phyloP scores from a whole-genome alignment of 164 flowering plant species.

The Magnolia officinalis region DNA sequence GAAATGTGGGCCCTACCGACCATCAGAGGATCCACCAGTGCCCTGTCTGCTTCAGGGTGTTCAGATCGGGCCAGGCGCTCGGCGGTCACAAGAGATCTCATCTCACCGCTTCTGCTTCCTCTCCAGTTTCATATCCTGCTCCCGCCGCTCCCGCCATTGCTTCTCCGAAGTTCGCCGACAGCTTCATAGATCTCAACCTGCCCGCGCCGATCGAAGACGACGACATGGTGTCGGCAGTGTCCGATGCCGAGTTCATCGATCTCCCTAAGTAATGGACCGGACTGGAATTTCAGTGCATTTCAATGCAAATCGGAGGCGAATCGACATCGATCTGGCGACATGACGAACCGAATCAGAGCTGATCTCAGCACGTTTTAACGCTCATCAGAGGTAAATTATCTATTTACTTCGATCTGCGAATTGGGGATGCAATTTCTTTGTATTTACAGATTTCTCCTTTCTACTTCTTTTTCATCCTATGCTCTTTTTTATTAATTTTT shows the following conservation, averaged over 20 bases:
- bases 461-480: constrained; percentile 6
- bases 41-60: constrained; percentile 66
- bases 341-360: constrained; percentile 10
- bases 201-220: constrained; percentile 75
- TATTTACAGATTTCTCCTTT: constrained; percentile 18
- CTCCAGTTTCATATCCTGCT: constrained; percentile 2
- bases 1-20: not conserved
- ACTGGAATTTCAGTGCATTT: not conserved
- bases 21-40: constrained; percentile 57
- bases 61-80: constrained; percentile 81
- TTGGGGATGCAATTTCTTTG: constrained; percentile 9
- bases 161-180: constrained; percentile 25
- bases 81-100: constrained; percentile 97
- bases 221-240: constrained; percentile 50
- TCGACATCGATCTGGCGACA: not conserved
- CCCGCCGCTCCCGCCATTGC: not conserved
- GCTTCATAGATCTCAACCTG: constrained; percentile 69
- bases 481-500: not conserved
- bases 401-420: constrained; percentile 1
- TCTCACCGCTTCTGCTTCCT: constrained; percentile 13
- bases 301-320: not conserved
- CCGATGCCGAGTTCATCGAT: constrained; percentile 37
- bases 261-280: constrained; percentile 8
- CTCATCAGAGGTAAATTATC: constrained; percentile 14
- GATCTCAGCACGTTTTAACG: not conserved